Conservation (phyloP, 1,284 basidiomycete genomes). For the Malassezia pachydermatis region DNA sequence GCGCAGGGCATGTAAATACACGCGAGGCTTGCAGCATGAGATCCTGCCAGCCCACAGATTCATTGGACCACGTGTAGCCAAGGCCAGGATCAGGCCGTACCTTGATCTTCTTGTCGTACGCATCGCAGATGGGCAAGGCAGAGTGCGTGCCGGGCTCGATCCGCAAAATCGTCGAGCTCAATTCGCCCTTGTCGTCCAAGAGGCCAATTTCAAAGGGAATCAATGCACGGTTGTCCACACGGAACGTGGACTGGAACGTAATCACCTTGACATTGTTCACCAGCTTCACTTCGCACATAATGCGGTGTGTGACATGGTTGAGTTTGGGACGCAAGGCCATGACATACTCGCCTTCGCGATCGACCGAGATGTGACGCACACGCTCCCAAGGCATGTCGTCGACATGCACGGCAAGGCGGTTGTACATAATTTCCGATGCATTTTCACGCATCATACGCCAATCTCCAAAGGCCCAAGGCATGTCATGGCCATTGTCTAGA, state of each 20-base stretch:
- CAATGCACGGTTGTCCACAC: slow-evolving; percentile 80
- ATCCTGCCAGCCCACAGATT: slow-evolving; percentile 79
- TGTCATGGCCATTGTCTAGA: slow-evolving; percentile 60
- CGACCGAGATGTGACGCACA: slow-evolving; percentile 77
- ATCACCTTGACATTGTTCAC: slow-evolving; percentile 91
- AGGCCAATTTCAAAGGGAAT: slow-evolving; percentile 88
- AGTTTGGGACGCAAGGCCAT: slow-evolving; percentile 73
- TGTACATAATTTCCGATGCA: slow-evolving; percentile 29
- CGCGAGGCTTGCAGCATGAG: slow-evolving; percentile 64
- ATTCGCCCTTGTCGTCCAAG: slow-evolving; percentile 73
- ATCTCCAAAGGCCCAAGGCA: slow-evolving; percentile 96
- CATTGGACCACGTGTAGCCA: slow-evolving; percentile 81
- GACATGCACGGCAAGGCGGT: slow-evolving; percentile 54
- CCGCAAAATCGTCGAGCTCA: slow-evolving; percentile 69
- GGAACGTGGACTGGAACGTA: slow-evolving; percentile 85
- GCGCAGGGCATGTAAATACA: slow-evolving; percentile 74
- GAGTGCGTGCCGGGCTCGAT: slow-evolving; percentile 83
- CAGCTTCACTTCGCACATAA: slow-evolving; percentile 82
- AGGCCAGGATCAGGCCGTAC: slow-evolving; percentile 91
- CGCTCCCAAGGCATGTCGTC: slow-evolving; percentile 84
- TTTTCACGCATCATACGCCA: slow-evolving; percentile 81
- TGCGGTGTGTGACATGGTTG: slow-evolving; percentile 65
- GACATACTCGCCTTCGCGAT: slow-evolving; percentile 83
- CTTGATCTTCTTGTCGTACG: slow-evolving; percentile 70
- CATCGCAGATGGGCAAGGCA: slow-evolving; percentile 80